Evolutionary conservation across 768 basidiomycete species (phyloP), one percentile per base, ranked within the genome.

Genomic region (Galerina marginata): DNA sequence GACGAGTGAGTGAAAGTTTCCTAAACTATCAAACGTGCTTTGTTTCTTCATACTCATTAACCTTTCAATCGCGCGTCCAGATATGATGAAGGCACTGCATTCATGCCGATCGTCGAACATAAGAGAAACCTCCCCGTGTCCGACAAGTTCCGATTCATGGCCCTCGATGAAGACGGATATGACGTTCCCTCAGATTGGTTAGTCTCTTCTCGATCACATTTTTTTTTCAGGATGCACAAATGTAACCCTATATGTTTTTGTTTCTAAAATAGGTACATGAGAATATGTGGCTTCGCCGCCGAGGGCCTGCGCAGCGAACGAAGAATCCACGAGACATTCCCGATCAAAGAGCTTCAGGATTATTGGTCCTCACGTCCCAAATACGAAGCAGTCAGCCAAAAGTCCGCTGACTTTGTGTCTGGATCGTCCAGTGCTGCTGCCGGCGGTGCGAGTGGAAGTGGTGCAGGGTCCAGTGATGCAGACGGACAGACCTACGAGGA

Each of bases 51-150:
- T 14, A 11, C 36, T 42, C 43, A 46, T 45, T 58, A 14, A 38
- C 20, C 43, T 56, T 25, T 47, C 36, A 38, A 10, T 47, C 59
- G 49, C 59, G 54, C 42, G 44, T n/a, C 5, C 63, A 91, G 89
- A 72, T 93, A 93, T 63, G 91, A 93, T 65, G 91, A 93, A 78
- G 92, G 93, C 39, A 94, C 92, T 0, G 91, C 87, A 2, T 84
- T 92, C 62, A 84, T 95, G 81, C 93, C 93, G 6, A 83, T 86
- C 12, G 84, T 92, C 1, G 70, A 85, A 43, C 77, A 79, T 59
- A 85, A 86, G 59, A 75, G 81, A 6, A 75, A 82, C 51, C 77
- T 92, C 2, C 93, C 92, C 9, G 75, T 80, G 56, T 81, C 82
- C n/a, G 81, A 86, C 15, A 75, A 79, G 53, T 86, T 79, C 67